phyloP scores from a whole-genome alignment of 306 rosid genomes.

The Sophora flavescens region DNA sequence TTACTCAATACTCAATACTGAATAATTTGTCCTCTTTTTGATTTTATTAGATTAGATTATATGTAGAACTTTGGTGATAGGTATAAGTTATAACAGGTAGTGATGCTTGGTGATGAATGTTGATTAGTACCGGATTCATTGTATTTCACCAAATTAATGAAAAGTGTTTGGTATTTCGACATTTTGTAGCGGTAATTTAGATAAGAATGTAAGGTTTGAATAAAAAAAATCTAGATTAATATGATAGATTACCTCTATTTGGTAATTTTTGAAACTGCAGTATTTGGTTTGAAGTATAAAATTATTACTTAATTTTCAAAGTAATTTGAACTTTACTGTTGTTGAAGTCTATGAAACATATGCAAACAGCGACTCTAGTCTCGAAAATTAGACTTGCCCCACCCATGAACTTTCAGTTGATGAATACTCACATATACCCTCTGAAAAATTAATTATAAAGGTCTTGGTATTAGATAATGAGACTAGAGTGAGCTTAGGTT shows the following conservation, averaged over 20 bases:
- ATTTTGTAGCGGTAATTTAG: background rate
- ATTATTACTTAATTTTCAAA: background rate
- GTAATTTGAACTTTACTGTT: background rate
- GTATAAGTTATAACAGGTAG: background rate
- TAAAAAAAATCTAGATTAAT: background rate
- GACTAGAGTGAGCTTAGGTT: constrained; percentile 29
- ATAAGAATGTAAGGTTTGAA: background rate
- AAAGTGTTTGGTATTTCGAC: background rate
- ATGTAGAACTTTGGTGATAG: background rate
- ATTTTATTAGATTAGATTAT: background rate
- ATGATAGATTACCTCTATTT: background rate
- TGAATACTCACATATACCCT: background rate
- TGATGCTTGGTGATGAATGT: constrained; percentile 1
- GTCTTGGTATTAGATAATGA: background rate
- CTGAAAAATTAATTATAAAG: no score
- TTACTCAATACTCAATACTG: background rate
- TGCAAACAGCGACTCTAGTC: background rate
- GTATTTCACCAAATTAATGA: background rate
- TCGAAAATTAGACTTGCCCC: background rate
- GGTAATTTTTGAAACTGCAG: background rate
- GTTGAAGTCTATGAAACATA: background rate
- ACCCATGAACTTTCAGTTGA: background rate
- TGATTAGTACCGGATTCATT: background rate
- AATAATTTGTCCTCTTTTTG: background rate
- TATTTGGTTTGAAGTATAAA: background rate